Base-by-base conservation (phyloP, 2,329 filamentous ascomycete species). In the Talaromyces piceae region DNA sequence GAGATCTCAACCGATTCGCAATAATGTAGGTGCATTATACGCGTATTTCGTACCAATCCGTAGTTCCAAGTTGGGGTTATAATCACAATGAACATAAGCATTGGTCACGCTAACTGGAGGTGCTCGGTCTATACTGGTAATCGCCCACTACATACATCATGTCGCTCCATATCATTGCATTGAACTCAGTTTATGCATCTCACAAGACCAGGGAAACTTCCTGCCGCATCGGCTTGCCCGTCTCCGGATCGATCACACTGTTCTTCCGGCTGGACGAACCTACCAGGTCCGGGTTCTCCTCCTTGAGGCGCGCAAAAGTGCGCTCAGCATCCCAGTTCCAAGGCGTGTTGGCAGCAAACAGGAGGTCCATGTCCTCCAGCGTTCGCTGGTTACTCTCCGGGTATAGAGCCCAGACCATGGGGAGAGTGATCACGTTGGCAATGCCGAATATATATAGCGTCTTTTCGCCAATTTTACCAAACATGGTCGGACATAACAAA, bases 361-460 rank as follows among this genome's bases (percentile, higher is more conserved):
- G 67, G 0, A 88, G 67, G 54, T 90, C 82, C 73, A 89, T 88
- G 61, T 88, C 85, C 60, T 89, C 86, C 0, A 89, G 71, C 0
- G 84, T 88, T 0, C 86, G 77, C 63, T 87, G 82, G 61, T 84
- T 87, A 3, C 81, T 86, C 63, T 89, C 86, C 0, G 86, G 86
- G 52, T 88, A 89, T 0, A 90, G 61, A 0, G 83, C 82, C 82
- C 83, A 90, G 0, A 88, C 81, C 67, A 87, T 80, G 0, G 83
- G 78, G 4, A 89, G 83, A 1, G 78, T 77, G 26, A 86, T 65
- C 7, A 82, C 67, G 60, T 88, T 89, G 61, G 77, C 80, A 3
- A 77, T 81, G 1, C 78, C 86, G 58, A 89, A 90, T 47, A 90
- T 82, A 62, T 88, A 86, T 1, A 88, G 72, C 0, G 84, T 88